Evolutionary conservation across 2,329 filamentous ascomycete genomes (phyloP), one percentile per base, ranked within the genome.

Genomic region (Delphinella strobiligena): DNA sequence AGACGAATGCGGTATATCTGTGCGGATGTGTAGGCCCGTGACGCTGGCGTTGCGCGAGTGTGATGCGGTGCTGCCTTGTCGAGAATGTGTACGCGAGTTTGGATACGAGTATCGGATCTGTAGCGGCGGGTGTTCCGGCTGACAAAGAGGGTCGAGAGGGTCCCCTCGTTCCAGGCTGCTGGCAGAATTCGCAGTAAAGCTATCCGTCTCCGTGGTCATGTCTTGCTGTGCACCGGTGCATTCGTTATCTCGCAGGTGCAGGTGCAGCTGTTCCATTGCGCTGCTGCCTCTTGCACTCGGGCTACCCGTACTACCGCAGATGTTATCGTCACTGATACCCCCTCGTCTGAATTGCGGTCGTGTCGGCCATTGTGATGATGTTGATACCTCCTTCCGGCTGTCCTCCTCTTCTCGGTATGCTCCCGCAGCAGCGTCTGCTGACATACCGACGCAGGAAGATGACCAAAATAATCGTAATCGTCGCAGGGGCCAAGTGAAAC

Each of bases 1-100:
- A 9, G 27, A n/a, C 27, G 29, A 24, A 7, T 32, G 38, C 24
- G 24, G 24, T 11, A 41, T 18, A 19, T 41, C 39, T 8, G 39
- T 41, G 5, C 19, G 19, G 10, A 41, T 41, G 27, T 41, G 39
- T 9, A 41, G 39, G 12, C 39, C 39, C 8, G 39, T 14, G 30
- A 29, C 15, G 34, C 22, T 27, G 7, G 7, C 22, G 7, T 27
- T 7, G 12, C 22, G 22, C 7, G 22, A 27, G 22, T 27, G 22
- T 7, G 22, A 27, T 7, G 34, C 39, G 9, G 34, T 29, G 34
- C 30, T 34, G 33, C 34, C 34, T n/a, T 37, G 34, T 14, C 39
- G 39, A 19, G 31, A 36, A 27, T 27, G 22, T 27, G 22, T n/a
- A n/a, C n/a, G n/a, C n/a, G n/a, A n/a, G n/a, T n/a, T n/a, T n/a